These are phyloP conservation scores for Penicillium egyptiacum DNA, from an alignment of 495 filamentous ascomycete genomes.

Conservation along the genomic window DNA sequence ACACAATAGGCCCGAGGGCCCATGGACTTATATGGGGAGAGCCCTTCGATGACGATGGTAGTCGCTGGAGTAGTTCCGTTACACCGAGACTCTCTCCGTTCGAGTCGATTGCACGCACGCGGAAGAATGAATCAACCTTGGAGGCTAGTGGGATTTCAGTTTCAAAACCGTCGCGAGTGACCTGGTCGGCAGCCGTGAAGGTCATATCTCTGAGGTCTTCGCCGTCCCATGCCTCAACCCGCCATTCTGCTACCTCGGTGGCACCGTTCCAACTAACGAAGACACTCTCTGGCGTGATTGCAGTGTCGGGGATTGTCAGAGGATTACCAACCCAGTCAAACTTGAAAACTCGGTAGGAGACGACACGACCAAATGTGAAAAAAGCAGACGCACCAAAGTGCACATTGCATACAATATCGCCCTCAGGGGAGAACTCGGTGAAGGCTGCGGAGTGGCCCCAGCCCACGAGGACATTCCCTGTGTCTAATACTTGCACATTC, in stretches of 20 bases:
- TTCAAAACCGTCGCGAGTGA: constrained; percentile 24
- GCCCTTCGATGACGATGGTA: background rate
- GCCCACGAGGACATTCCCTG: constrained; percentile 54
- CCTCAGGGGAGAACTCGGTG: constrained; percentile 55
- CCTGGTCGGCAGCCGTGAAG: constrained; percentile 13
- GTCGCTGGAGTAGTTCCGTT: constrained; percentile 16
- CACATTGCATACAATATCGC: constrained; percentile 48
- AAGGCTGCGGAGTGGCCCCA: constrained; percentile 58
- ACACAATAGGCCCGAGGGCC: constrained; percentile 8
- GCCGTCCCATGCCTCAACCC: constrained; percentile 35
- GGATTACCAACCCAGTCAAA: constrained; percentile 39
- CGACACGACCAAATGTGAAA: constrained; percentile 39
- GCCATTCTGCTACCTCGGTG: constrained; percentile 43
- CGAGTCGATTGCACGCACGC: constrained; percentile 17
- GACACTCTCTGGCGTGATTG: constrained; percentile 25
- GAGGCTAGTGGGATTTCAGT: constrained; percentile 18
- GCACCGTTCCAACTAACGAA: constrained; percentile 52
- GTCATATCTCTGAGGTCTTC: constrained; percentile 18
- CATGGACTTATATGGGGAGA: constrained; percentile 3
- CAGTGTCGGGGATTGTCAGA: constrained; percentile 30
- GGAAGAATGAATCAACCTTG: constrained; percentile 19
- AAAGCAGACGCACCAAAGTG: constrained; percentile 41
- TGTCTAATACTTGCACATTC: constrained; percentile 54
- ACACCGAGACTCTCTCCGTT: constrained; percentile 20
- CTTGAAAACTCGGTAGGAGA: constrained; percentile 41